These are phyloP conservation scores for Neocatenulostroma microsporum DNA, from an alignment of 2,329 filamentous ascomycete genomes.

Conservation along the genomic window DNA sequence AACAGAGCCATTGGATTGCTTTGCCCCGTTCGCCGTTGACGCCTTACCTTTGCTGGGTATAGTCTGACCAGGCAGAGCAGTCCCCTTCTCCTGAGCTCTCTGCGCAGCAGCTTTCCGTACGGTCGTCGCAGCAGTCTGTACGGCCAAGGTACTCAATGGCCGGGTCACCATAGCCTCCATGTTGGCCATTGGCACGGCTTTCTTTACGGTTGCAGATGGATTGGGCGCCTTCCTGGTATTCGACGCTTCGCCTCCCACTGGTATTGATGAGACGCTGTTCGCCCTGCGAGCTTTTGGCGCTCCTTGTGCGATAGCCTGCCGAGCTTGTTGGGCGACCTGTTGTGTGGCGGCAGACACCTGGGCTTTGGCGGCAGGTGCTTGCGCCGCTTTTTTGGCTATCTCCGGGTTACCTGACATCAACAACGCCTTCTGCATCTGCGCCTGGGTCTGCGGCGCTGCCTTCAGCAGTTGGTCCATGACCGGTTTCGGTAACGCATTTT, in stretches of 20 bases:
- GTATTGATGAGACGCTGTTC: constrained; percentile 9
- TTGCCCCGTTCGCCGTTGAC: too few species aligned
- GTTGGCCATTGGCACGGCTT: constrained; percentile 26
- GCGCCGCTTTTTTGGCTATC: constrained; percentile 19
- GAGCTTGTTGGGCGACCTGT: constrained; percentile 14
- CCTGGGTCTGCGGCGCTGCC: constrained; percentile 23
- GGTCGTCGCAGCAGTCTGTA: constrained; percentile 23
- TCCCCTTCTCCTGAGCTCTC: constrained; percentile 18
- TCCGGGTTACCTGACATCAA: constrained; percentile 18
- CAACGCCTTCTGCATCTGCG: constrained; percentile 21
- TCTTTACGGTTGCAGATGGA: constrained; percentile 18
- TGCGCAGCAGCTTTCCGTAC: constrained; percentile 24
- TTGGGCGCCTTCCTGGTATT: constrained; percentile 5
- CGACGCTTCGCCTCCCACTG: constrained; percentile 12
- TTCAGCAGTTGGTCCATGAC: constrained; percentile 24
- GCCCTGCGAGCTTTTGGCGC: constrained; percentile 8
- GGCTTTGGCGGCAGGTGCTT: constrained; percentile 18
- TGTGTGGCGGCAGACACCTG: constrained; percentile 17
- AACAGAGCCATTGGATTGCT: too few species aligned
- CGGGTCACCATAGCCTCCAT: constrained; percentile 28
- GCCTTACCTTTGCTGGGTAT: constrained; percentile 4
- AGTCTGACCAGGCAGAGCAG: constrained; percentile 20
- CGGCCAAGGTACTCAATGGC: constrained; percentile 27
- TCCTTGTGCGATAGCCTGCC: constrained; percentile 9
- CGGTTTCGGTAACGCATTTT: constrained; percentile 21